A percentile compares a stretch with the other conserved stretches of the same genome.
These are phyloP conservation scores for Scenedesmus sp. DNA, from an alignment of 163 green algal genomes.

Conservation along the genomic window DNA sequence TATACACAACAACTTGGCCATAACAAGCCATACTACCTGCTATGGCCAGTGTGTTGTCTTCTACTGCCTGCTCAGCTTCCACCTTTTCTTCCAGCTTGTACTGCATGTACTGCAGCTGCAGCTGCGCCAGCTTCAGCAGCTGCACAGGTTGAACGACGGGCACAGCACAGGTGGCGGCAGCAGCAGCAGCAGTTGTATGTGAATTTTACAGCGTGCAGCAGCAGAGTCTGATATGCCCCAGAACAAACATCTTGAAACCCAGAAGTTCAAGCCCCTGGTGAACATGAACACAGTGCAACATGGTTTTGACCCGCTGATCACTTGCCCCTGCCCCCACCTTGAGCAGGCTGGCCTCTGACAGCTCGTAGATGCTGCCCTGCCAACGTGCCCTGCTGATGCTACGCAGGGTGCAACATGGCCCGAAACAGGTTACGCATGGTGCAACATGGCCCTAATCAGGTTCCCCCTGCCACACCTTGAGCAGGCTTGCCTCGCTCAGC, in stretches of 20 bases:
- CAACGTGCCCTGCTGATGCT: neutral
- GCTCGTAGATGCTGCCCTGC: neutral
- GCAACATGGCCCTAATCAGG: neutral
- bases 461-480: neutral
- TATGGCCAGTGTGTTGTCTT: slow-evolving; percentile 29
- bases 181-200: neutral
- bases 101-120: slow-evolving; percentile 53
- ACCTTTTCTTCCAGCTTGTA: slow-evolving; percentile 44
- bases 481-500: neutral
- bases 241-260: neutral
- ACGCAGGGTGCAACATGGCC: neutral
- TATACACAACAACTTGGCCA: neutral
- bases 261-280: too few species aligned
- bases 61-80: slow-evolving; percentile 34
- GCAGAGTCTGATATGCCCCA: neutral
- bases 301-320: too few species aligned
- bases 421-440: neutral
- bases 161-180: neutral
- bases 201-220: neutral
- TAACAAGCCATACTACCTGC: neutral
- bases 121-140: slow-evolving; percentile 30
- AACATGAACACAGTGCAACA: too few species aligned
- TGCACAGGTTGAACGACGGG: neutral
- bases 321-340: too few species aligned
- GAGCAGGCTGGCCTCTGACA: neutral